phyloP scores from a whole-genome alignment of 139 green algal genomes.

The Haematococcus sp. region DNA sequence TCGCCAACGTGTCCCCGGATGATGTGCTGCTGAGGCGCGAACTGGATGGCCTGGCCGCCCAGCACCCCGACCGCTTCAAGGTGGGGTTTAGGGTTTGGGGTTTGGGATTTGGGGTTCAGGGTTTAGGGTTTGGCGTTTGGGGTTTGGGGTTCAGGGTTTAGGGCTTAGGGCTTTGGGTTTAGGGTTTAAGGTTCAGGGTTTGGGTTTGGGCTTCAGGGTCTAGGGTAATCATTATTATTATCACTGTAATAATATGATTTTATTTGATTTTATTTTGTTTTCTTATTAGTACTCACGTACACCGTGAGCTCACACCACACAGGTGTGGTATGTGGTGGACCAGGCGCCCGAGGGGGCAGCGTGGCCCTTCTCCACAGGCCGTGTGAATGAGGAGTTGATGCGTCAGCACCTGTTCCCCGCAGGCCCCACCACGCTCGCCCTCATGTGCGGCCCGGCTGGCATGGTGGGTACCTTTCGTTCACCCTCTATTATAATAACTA shows the following conservation, averaged over 20 bases:
- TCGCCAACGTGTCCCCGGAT: conserved; percentile 86
- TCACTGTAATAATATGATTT: too few species aligned
- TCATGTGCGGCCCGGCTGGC: conserved; percentile 81
- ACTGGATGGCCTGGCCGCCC: conserved; percentile 75
- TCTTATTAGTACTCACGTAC: background rate
- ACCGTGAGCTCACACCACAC: too few species aligned
- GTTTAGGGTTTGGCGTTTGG: background rate
- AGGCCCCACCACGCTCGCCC: conserved; percentile 48
- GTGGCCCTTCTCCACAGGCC: background rate
- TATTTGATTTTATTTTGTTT: background rate
- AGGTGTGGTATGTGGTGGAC: conserved; percentile 9
- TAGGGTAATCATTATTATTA: background rate
- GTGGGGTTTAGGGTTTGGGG: conserved; percentile 38
- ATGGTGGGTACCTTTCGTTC: too few species aligned
- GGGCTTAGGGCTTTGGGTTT: background rate
- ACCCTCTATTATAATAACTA: too few species aligned
- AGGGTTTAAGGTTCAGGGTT: conserved; percentile 44
- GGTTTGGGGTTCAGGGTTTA: conserved; percentile 5
- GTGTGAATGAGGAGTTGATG: conserved; percentile 79
- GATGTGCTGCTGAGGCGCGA: conserved; percentile 93
- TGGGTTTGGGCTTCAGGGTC: conserved; percentile 1
- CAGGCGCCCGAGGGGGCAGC: background rate
- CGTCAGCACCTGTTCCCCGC: conserved; percentile 61
- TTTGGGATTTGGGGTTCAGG: conserved; percentile 41
- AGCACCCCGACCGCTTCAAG: conserved; percentile 62